phyloP scores from a whole-genome alignment of 768 basidiomycete species.

The Suillus variegatus region DNA sequence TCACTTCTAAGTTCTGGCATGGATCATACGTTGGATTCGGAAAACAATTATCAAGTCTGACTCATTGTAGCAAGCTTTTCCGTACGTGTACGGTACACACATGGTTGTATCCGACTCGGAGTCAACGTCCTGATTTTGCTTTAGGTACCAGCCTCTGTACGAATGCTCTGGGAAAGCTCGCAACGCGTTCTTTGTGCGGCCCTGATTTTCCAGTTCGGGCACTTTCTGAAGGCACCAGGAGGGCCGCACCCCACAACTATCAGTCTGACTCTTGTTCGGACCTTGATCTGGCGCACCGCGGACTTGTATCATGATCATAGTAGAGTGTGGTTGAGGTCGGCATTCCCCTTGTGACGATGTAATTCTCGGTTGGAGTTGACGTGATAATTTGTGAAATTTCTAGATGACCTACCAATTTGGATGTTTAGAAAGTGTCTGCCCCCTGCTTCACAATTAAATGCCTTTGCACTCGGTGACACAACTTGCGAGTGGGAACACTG shows the following conservation, averaged over 20 bases:
- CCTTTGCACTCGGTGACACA: background rate
- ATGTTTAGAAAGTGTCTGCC: background rate
- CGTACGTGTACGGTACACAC: too few species aligned
- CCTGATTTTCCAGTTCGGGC: background rate
- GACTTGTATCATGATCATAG: background rate
- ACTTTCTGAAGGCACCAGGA: background rate
- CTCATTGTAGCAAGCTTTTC: too few species aligned
- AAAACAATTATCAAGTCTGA: too few species aligned
- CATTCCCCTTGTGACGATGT: background rate
- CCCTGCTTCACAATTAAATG: background rate
- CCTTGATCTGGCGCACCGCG: background rate
- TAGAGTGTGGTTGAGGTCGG: background rate
- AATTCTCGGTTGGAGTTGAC: background rate
- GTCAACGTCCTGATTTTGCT: too few species aligned
- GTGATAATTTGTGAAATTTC: background rate
- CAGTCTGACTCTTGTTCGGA: background rate
- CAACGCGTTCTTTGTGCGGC: background rate
- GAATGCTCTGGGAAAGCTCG: background rate
- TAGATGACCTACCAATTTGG: background rate
- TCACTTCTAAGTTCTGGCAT: too few species aligned
- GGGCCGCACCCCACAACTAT: background rate
- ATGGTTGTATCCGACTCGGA: too few species aligned
- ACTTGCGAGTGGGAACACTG: background rate
- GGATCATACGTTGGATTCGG: too few species aligned
- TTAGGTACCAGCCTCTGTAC: background rate